A percentile compares a stretch with the other conserved stretches of the same genome.
Conservation (phyloP, 306 rosid species). For the Cucumis cinereus region DNA sequence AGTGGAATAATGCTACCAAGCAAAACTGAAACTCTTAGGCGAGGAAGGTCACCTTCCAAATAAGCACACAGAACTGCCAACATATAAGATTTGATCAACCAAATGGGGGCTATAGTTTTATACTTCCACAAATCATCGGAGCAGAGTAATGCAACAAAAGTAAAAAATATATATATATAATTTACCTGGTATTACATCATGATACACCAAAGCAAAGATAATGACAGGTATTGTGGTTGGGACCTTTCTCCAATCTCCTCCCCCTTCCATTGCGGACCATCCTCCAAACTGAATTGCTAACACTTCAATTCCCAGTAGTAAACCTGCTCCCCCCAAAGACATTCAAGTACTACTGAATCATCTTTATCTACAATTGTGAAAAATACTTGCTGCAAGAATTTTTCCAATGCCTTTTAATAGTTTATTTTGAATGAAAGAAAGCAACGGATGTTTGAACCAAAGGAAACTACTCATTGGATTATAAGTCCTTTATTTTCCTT, state of each 20-base stretch:
- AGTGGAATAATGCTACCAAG: conserved; percentile 57
- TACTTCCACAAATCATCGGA: not conserved
- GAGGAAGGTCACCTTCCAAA: conserved; percentile 50
- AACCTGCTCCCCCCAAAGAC: conserved; percentile 25
- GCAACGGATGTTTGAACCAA: no score
- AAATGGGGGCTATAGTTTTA: not conserved
- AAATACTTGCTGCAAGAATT: not conserved
- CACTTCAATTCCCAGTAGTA: conserved; percentile 47
- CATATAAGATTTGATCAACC: conserved; percentile 1
- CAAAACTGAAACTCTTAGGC: conserved; percentile 46
- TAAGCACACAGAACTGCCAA: conserved; percentile 72
- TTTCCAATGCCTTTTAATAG: no score
- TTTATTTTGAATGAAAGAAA: no score
- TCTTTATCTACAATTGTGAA: not conserved
- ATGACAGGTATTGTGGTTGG: conserved; percentile 47
- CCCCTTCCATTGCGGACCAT: conserved; percentile 40
- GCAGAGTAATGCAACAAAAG: not conserved
- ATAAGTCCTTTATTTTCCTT: no score
- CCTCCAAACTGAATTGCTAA: conserved; percentile 38
- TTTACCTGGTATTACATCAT: conserved; percentile 60
- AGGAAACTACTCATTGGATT: no score
- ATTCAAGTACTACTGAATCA: not conserved
- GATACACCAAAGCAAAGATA: conserved; percentile 54
- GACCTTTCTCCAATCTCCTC: conserved; percentile 42
- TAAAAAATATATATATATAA: not conserved